phyloP scores from a whole-genome alignment of 1,284 basidiomycete species.

The Naganishia albida region DNA sequence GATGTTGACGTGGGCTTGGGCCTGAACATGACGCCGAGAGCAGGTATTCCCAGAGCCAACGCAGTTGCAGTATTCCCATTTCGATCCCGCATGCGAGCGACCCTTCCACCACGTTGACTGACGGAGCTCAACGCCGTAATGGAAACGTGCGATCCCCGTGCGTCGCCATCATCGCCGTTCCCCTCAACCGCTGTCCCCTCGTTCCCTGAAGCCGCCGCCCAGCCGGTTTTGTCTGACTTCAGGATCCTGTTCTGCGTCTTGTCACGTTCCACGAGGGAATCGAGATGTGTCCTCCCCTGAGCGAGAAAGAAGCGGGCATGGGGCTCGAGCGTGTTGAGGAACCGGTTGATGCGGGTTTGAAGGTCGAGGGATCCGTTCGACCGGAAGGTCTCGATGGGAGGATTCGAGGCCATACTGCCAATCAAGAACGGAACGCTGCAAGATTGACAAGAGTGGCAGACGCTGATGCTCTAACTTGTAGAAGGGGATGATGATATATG shows the following conservation, averaged over 20 bases:
- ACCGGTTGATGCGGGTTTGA: constrained; percentile 24
- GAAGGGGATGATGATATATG: not conserved
- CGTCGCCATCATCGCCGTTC: not conserved
- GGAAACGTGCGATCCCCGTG: not conserved
- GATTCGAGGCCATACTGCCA: constrained; percentile 13
- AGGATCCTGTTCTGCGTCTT: not conserved
- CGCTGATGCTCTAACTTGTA: not conserved
- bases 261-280: constrained; percentile 12
- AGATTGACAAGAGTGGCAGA: constrained; percentile 5
- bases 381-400: constrained; percentile 2
- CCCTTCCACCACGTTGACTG: constrained; percentile 19
- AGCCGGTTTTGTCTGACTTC: constrained; percentile 18
- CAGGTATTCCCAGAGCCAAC: not conserved
- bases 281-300: constrained; percentile 11
- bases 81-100: constrained; percentile 22
- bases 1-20: not conserved
- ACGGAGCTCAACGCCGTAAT: constrained; percentile 19
- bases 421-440: not conserved
- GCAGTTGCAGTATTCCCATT: constrained; percentile 18
- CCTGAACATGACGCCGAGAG: not conserved
- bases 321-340: constrained; percentile 18
- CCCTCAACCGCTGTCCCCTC: constrained; percentile 1
- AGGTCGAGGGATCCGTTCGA: constrained; percentile 13
- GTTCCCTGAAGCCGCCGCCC: not conserved
- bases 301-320: constrained; percentile 12